Evolutionary conservation across 331 rosid genomes (phyloP), one percentile per base, ranked within the genome.

Genomic region (Saraca asoca): DNA sequence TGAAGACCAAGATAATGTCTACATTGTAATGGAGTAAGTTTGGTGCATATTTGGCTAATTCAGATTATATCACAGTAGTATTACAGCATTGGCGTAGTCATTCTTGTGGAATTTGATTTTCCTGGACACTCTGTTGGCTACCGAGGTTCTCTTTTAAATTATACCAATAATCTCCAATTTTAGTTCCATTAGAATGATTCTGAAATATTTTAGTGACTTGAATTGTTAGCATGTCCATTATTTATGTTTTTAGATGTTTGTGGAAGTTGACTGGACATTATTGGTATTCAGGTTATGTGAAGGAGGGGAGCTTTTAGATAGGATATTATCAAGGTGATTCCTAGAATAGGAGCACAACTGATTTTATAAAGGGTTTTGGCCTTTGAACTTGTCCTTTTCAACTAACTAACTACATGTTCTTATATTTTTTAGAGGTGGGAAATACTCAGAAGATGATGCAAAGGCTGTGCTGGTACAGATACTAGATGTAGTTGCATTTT

Each of bases 21-120:
- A 94, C 90, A 80, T 94, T 80, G 96, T 88, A 53, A 94, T 94
- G 99, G 99, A 94, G 99, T 94, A 90, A 90, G 99, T 82, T 62
- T 64, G 71, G 50, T 35, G 33, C 33, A 11, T 51, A 55, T 56
- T 57, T 79, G 54, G 49, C 66, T 29, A 24, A 53, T 76, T 44
- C n/a, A 37, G 50, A 46, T 49, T 8, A 20, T 11, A 18, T 72
- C 51, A 38, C 31, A 3, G 1, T 24, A 24, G 31, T 24, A 24
- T 24, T 24, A 24, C 31, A 24, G 31, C 31, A 24, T 24, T 3
- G 31, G 31, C 31, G 3, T 24, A 24, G 31, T 24, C 31, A 24
- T 24, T 24, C 31, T 24, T 24, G 31, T 24, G 3, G 2, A 3
- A 24, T 1, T 24, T 24, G 2, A 24, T 24, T 24, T 24, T 24